These are phyloP conservation scores for Suaeda aralocaspica DNA, from an alignment of 148 eudicot genomes.

Conservation along the genomic window DNA sequence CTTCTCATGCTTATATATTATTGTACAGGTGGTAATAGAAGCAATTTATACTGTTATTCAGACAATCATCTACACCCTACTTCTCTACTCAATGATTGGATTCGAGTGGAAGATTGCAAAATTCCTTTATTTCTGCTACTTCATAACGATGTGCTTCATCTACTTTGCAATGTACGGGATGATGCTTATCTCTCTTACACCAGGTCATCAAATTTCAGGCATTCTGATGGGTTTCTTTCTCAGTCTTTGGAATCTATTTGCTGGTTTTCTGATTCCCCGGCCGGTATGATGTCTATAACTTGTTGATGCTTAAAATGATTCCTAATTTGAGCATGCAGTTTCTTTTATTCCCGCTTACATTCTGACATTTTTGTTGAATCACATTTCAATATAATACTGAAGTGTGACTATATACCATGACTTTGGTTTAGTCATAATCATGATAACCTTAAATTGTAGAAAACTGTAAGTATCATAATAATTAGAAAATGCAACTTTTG, in stretches of 20 bases:
- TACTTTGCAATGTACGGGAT: conserved; percentile 71
- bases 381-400: no score
- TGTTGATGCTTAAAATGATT: not conserved
- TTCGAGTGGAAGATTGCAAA: conserved; percentile 52
- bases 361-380: no score
- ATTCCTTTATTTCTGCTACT: conserved; percentile 60
- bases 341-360: no score
- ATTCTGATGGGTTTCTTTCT: conserved; percentile 56
- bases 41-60: conserved; percentile 43
- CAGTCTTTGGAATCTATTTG: conserved; percentile 67
- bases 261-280: conserved; percentile 65
- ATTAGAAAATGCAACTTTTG: no score
- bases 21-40: conserved; percentile 64
- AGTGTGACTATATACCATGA: no score
- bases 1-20: not conserved
- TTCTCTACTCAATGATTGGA: conserved; percentile 71
- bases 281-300: conserved; percentile 31
- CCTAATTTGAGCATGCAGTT: not conserved
- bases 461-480: no score
- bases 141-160: conserved; percentile 48
- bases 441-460: no score
- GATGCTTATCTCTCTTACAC: conserved; percentile 75
- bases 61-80: conserved; percentile 39
- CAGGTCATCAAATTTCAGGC: conserved; percentile 50
- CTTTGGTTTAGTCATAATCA: no score